Conservation (phyloP, 2,329 filamentous ascomycete species). For the Aspergillus calidoustus region DNA sequence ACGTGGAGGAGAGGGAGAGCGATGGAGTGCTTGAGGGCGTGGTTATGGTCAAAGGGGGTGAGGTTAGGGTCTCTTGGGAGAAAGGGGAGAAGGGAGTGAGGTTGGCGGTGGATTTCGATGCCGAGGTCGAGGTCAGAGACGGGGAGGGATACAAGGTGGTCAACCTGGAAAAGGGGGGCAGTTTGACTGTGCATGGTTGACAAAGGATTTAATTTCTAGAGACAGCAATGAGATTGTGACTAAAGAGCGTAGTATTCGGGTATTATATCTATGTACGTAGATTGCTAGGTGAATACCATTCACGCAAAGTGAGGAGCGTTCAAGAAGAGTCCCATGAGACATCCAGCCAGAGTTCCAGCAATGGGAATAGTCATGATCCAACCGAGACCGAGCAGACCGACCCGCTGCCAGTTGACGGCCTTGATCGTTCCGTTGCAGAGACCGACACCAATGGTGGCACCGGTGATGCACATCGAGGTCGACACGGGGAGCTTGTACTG, state of each 20-base stretch:
- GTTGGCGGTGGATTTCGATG: constrained; percentile 23
- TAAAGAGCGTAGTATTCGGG: background rate
- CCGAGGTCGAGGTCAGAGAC: constrained; percentile 1
- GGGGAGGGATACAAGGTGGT: background rate
- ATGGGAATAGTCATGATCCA: constrained; percentile 71
- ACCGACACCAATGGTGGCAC: constrained; percentile 76
- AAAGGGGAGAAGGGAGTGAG: background rate
- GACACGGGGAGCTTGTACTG: constrained; percentile 77
- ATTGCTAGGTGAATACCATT: background rate
- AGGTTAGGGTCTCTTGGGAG: constrained; percentile 4
- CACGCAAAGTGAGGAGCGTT: constrained; percentile 64
- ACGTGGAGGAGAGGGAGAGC: too few relatives aligned
- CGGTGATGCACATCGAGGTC: constrained; percentile 79
- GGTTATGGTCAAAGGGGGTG: constrained; percentile 1
- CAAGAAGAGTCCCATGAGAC: constrained; percentile 58
- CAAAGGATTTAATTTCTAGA: background rate
- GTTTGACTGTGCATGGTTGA: background rate
- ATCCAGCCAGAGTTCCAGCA: constrained; percentile 60
- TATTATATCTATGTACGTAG: background rate
- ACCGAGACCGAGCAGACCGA: constrained; percentile 67
- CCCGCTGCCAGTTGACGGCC: constrained; percentile 77
- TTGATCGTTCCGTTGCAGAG: constrained; percentile 74
- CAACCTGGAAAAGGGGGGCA: background rate
- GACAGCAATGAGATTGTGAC: background rate
- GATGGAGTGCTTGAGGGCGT: background rate